These are phyloP conservation scores for Gaultheria prostrata DNA, from an alignment of 148 eudicot species.

Conservation along the genomic window DNA sequence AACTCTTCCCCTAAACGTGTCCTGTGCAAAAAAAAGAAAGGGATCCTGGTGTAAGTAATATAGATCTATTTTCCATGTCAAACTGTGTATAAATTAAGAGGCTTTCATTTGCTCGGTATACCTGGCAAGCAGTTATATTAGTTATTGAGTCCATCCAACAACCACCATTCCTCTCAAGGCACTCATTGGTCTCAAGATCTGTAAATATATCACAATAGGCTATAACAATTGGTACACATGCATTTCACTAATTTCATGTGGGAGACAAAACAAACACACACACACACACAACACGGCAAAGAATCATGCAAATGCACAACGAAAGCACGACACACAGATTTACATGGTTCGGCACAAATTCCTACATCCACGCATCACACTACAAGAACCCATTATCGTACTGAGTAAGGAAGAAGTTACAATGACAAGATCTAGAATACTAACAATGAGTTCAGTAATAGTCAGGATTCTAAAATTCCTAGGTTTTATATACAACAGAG, in stretches of 20 bases:
- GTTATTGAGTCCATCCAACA: conserved; percentile 68
- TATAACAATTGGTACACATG: neutral
- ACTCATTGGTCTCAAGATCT: conserved; percentile 91
- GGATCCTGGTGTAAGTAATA: neutral
- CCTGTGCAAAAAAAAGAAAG: conserved; percentile 37
- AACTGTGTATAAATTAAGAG: neutral
- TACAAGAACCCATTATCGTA: neutral
- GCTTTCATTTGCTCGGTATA: conserved; percentile 8
- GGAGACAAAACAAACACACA: neutral
- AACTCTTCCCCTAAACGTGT: conserved; percentile 88
- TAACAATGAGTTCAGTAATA: too few relatives aligned
- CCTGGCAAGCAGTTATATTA: conserved; percentile 87
- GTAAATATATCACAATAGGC: neutral
- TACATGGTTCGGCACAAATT: neutral
- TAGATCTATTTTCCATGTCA: neutral
- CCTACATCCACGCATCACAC: neutral
- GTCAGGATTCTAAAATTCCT: too few relatives aligned
- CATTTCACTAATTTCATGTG: neutral
- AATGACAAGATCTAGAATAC: neutral
- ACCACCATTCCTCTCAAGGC: conserved; percentile 86
- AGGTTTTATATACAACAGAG: neutral
- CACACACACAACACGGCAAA: neutral
- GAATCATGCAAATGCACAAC: neutral
- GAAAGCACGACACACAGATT: neutral
- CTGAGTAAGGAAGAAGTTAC: neutral